Conservation (phyloP, 306 rosid species). For the Acacia melanoxylon region DNA sequence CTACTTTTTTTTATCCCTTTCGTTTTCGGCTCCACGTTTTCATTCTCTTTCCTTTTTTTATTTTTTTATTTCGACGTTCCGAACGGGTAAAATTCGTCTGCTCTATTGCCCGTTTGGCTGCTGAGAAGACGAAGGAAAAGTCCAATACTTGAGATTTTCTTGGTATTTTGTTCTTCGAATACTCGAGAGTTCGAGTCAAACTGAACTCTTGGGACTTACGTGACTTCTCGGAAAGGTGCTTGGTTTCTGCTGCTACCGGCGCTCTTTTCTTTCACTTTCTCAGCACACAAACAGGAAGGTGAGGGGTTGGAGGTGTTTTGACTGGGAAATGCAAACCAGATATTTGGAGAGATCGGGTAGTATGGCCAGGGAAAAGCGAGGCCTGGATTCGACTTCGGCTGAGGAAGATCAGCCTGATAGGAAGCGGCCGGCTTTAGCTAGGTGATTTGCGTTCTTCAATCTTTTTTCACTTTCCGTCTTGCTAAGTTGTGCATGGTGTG, state of each 20-base stretch:
- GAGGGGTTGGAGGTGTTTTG: conserved; percentile 13
- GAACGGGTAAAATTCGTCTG: conserved; percentile 17
- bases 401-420: conserved; percentile 75
- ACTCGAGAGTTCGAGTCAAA: conserved; percentile 21
- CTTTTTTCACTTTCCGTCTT: background rate
- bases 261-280: conserved; percentile 45
- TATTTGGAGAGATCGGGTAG: conserved; percentile 66
- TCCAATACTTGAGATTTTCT: background rate
- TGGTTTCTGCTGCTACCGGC: background rate
- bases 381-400: conserved; percentile 59
- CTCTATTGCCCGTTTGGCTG: conserved; percentile 38
- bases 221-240: background rate
- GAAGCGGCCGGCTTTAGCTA: conserved; percentile 86
- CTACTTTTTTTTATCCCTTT: conserved; percentile 29
- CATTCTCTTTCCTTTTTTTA: background rate
- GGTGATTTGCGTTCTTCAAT: conserved; percentile 26
- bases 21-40: conserved; percentile 1
- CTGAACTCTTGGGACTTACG: background rate
- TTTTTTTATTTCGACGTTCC: conserved; percentile 8
- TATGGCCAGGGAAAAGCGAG: conserved; percentile 66
- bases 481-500: background rate
- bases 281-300: conserved; percentile 37
- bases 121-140: conserved; percentile 43
- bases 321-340: conserved; percentile 56
- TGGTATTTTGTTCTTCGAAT: background rate